phyloP scores from a whole-genome alignment of 495 filamentous ascomycete genomes.

The Annulohypoxylon bovei region DNA sequence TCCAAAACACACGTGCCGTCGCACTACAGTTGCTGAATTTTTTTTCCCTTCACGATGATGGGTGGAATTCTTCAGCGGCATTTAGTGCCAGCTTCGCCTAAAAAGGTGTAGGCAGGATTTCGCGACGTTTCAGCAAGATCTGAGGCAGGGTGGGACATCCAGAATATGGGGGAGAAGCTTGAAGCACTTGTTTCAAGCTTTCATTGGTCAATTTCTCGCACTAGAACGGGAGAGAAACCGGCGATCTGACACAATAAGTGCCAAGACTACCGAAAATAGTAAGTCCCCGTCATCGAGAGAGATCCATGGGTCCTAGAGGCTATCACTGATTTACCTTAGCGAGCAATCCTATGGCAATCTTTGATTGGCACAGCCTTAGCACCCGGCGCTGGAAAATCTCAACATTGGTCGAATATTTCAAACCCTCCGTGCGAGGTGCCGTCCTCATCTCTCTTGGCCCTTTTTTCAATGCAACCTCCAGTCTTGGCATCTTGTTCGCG shows the following conservation, averaged over 20 bases:
- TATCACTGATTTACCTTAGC: conserved; percentile 20
- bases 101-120: conserved; percentile 32
- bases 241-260: conserved; percentile 29
- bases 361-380: conserved; percentile 9
- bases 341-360: conserved; percentile 28
- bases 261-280: conserved; percentile 23
- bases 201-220: conserved; percentile 16
- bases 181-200: conserved; percentile 1
- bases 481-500: conserved; percentile 32
- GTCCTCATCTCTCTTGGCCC: conserved; percentile 17
- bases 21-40: conserved; percentile 17
- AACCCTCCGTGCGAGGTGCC: conserved; percentile 14
- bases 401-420: conserved; percentile 8
- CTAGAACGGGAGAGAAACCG: conserved; percentile 13
- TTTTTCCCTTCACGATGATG: conserved; percentile 20
- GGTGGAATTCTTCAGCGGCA: conserved; percentile 9
- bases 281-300: conserved; percentile 8
- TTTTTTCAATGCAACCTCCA: conserved; percentile 13
- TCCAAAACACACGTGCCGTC: conserved; percentile 28
- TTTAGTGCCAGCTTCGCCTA: conserved; percentile 10
- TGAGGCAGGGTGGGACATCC: conserved; percentile 39
- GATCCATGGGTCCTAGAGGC: conserved; percentile 10
- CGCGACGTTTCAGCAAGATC: conserved; percentile 43
- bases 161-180: conserved; percentile 39
- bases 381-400: conserved; percentile 2